These are phyloP conservation scores for Lachancea kluyveri DNA, from an alignment of 805 yeast species.

Conservation along the genomic window DNA sequence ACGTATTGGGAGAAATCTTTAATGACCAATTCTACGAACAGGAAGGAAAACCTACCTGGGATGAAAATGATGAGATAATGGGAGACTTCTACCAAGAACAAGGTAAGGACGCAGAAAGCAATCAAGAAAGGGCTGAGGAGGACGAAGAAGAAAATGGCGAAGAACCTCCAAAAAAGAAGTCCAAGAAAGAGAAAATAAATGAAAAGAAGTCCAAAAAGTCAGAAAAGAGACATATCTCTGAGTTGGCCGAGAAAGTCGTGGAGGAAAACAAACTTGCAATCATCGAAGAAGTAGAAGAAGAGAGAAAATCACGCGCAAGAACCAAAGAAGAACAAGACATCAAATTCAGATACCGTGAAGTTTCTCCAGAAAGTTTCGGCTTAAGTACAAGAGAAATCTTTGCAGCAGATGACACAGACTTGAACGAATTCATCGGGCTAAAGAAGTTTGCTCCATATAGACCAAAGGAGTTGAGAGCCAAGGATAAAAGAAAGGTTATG, in stretches of 20 bases:
- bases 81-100: conserved; percentile 29
- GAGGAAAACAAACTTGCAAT: conserved; percentile 62
- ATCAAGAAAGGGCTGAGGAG: conserved; percentile 35
- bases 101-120: conserved; percentile 32
- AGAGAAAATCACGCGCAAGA: conserved; percentile 51
- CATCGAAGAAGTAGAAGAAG: conserved; percentile 48
- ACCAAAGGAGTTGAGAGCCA: conserved; percentile 59
- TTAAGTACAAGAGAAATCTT: conserved; percentile 79
- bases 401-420: conserved; percentile 78
- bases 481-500: conserved; percentile 78
- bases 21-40: conserved; percentile 76
- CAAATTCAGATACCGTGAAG: conserved; percentile 83
- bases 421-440: conserved; percentile 80
- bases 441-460: conserved; percentile 94
- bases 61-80: conserved; percentile 51
- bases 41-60: conserved; percentile 59
- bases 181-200: conserved; percentile 49
- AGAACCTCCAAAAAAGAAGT: conserved; percentile 33
- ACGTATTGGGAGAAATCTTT: conserved; percentile 74
- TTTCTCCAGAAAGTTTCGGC: conserved; percentile 91
- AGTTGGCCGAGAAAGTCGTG: conserved; percentile 72
- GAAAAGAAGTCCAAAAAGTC: conserved; percentile 55
- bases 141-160: conserved; percentile 22
- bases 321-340: conserved; percentile 39
- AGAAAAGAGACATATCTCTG: conserved; percentile 53